These are phyloP conservation scores for Xylona heveae DNA, from an alignment of 495 filamentous ascomycete genomes.

Conservation along the genomic window DNA sequence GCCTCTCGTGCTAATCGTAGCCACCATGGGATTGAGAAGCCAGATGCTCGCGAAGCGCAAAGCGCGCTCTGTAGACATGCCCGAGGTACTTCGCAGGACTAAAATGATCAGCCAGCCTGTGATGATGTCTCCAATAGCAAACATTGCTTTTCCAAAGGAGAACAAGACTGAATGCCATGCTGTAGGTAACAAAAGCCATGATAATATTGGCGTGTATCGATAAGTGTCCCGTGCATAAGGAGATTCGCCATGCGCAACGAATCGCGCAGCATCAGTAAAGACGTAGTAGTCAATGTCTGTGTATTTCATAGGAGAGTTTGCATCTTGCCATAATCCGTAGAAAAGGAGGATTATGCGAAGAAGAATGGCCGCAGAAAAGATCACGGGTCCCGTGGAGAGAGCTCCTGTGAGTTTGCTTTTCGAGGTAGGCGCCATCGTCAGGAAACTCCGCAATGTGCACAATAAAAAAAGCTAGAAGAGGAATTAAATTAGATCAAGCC, in stretches of 20 bases:
- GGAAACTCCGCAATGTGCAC: too few relatives aligned
- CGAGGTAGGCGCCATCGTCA: background rate
- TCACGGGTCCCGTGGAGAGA: slow-evolving; percentile 24
- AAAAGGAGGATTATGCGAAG: slow-evolving; percentile 52
- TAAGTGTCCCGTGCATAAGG: slow-evolving; percentile 87
- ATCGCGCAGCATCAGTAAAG: slow-evolving; percentile 90
- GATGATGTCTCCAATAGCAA: slow-evolving; percentile 60
- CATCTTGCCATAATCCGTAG: slow-evolving; percentile 83
- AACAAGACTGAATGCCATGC: slow-evolving; percentile 40
- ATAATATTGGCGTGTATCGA: slow-evolving; percentile 83
- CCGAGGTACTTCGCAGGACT: slow-evolving; percentile 25
- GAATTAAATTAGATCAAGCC: too few relatives aligned
- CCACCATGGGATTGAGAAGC: slow-evolving; percentile 96
- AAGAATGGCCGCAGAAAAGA: slow-evolving; percentile 46
- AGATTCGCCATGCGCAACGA: slow-evolving; percentile 36
- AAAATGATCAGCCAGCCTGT: slow-evolving; percentile 73
- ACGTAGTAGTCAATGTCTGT: slow-evolving; percentile 98
- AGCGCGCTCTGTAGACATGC: slow-evolving; percentile 28
- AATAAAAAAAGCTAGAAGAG: too few relatives aligned
- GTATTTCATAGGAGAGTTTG: slow-evolving; percentile 78
- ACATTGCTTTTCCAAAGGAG: slow-evolving; percentile 73
- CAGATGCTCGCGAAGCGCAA: slow-evolving; percentile 65
- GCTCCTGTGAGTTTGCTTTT: slow-evolving; percentile 2
- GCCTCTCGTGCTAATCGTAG: slow-evolving; percentile 80
- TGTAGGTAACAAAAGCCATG: slow-evolving; percentile 76